Conservation (phyloP, 768 basidiomycete species). For the Trametopsis cervina region DNA sequence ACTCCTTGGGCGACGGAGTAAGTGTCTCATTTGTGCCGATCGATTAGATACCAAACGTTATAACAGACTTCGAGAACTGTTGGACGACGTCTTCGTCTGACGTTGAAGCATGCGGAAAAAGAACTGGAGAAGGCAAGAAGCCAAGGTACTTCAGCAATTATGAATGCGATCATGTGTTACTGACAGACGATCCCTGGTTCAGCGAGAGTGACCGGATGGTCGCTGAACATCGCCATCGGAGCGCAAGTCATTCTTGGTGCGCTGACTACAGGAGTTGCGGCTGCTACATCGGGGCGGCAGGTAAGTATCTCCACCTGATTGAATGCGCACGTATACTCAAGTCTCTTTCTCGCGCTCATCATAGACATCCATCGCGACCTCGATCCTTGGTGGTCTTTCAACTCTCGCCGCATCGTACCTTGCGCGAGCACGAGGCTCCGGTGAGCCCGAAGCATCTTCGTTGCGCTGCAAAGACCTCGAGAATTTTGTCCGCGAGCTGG, state of each 20-base stretch:
- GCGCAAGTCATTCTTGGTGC: constrained; percentile 61
- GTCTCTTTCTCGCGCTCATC: not conserved
- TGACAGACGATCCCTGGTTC: not conserved
- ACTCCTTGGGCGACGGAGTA: no score
- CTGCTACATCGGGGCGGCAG: constrained; percentile 33
- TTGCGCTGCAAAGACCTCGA: constrained; percentile 54
- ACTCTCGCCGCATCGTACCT: constrained; percentile 72
- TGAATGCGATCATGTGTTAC: not conserved
- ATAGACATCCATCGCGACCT: constrained; percentile 29
- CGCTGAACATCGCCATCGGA: constrained; percentile 45
- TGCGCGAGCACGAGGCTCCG: constrained; percentile 58
- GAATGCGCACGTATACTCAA: no score
- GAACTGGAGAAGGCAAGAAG: constrained; percentile 40
- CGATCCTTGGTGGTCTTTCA: constrained; percentile 47
- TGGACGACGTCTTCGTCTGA: constrained; percentile 48
- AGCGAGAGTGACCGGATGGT: constrained; percentile 28
- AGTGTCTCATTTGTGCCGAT: no score
- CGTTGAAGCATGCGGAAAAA: constrained; percentile 37
- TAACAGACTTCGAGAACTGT: constrained; percentile 14
- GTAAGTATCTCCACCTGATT: no score
- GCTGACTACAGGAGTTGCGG: constrained; percentile 59
- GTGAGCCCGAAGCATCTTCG: constrained; percentile 19
- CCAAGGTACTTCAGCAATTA: constrained; percentile 33
- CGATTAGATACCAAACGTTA: no score
- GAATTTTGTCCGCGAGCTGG: constrained; percentile 56